Base-by-base conservation (phyloP, 441 rosid genomes). In the Syzygium malaccense region DNA sequence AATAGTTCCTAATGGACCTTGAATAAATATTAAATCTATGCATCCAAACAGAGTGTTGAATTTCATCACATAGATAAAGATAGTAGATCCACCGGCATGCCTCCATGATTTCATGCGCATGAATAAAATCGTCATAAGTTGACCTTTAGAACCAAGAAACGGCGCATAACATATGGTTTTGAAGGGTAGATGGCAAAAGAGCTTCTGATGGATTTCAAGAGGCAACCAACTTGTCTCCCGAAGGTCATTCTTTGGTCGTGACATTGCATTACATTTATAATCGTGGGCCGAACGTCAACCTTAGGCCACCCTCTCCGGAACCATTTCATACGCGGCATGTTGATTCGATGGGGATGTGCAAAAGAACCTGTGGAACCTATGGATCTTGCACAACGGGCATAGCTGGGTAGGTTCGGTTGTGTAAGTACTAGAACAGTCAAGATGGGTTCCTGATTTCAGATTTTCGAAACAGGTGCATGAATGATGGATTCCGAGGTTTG, bases 181-280 rank as follows among this genome's bases (percentile, higher is more conserved):
- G 88, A 37, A 75, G 83, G 37, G 23, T 75, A 75, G 83, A 41
- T 37, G 83, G 83, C 83, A 12, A 37, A 41, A 37, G 83, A 75
- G 51, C 51, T 75, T 37, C 14, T 23, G 49, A 25, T 71, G 45
- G 80, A 71, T 20, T 23, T 71, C 28, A 37, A 20, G 28, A 41
- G 80, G 80, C 62, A 57, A n/a, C 19, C 23, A 8, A 33, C 45
- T 68, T 2, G 48, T 23, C 12, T 19, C 48, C 14, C 8, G 79
- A 33, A 68, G 14, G 79, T 17, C 79, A 68, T 4, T 64, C 19
- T 5, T 6, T 64, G 7, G 19, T 15, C 7, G 15, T 8, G 41
- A 17, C 79, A 23, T 37, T 8, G 48, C 79, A 32, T 68, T 68
- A 32, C 48, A 2, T 32, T 68, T 0, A 18, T 9, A 9, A 32